Evolutionary conservation across 495 filamentous ascomycete genomes (phyloP).

Genomic region (Aspergillus conjunctus): DNA sequence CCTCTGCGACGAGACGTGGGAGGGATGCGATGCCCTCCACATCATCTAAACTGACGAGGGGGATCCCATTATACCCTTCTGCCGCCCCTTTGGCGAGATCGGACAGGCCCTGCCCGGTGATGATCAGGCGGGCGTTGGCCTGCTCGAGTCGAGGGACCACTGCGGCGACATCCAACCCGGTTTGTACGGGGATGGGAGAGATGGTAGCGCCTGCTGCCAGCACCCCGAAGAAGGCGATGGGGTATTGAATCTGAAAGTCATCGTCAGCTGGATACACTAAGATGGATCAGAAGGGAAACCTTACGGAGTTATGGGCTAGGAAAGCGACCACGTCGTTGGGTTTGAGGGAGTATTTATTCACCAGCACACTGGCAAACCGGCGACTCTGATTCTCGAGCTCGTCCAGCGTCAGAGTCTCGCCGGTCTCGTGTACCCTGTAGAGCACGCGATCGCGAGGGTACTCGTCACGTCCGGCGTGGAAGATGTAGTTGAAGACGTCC

Average conservation of each 20-base stretch:
- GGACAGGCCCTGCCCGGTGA: slow-evolving; percentile 7
- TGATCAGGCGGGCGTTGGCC: slow-evolving; percentile 13
- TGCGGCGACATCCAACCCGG: slow-evolving; percentile 13
- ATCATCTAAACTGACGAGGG: slow-evolving; percentile 10
- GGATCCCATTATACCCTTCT: not conserved
- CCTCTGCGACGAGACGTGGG: not conserved
- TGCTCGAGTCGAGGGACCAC: slow-evolving; percentile 16
- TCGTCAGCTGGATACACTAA: not conserved
- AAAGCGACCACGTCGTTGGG: slow-evolving; percentile 20
- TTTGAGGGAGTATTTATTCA: slow-evolving; percentile 5
- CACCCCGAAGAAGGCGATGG: slow-evolving; percentile 18
- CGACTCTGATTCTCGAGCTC: slow-evolving; percentile 16
- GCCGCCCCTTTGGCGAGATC: slow-evolving; percentile 1
- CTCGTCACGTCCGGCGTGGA: slow-evolving; percentile 13
- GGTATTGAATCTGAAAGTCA: slow-evolving; percentile 15
- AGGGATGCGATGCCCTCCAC: not conserved
- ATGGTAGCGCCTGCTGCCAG: slow-evolving; percentile 16
- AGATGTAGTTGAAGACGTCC: slow-evolving; percentile 22
- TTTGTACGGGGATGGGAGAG: slow-evolving; percentile 14
- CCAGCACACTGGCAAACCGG: slow-evolving; percentile 13
- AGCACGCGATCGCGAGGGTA: slow-evolving; percentile 15
- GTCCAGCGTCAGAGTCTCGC: slow-evolving; percentile 12
- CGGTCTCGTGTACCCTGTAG: slow-evolving; percentile 12
- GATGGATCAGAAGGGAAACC: not conserved
- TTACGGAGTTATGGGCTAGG: slow-evolving; percentile 15